Evolutionary conservation across 352 stramenopile species (phyloP), one percentile per base, ranked within the genome.

Genomic region (Thraustochytrium striatum): DNA sequence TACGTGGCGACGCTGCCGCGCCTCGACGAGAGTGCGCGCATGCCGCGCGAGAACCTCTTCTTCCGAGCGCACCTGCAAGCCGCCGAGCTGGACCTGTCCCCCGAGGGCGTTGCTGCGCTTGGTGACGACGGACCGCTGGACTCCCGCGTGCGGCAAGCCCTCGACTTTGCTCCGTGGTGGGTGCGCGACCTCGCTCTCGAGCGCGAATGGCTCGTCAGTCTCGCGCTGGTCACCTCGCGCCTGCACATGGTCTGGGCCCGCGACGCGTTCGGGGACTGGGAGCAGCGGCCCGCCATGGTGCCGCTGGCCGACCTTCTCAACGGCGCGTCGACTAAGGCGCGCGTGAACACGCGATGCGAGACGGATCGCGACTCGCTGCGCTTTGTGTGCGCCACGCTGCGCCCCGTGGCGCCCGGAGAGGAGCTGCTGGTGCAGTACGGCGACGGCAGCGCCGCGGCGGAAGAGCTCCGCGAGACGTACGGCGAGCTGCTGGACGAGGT

Each of bases 271-370:
- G 65, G 65, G 5, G 65, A 75, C 47, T 75, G 65, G 65, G 65
- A 62, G 36, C 2, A 33, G 39, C 25, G 21, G 0, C 25, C 41
- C 13, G 65, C 65, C 0, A 11, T 75, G n/a, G 65, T 75, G 16
- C 65, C 65, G 43, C n/a, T 75, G 11, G 65, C 65, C 16, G 65
- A 75, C 52, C 50, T 75, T 8, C 43, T 75, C 44, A 75, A 75
- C 65, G 62, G 25, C 28, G 25, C 47, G 11, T 21, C 62, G 32
- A 30, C 21, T 25, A 43, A 43, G 13, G 9, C 7, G 41, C 3
- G 8, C 2, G 65, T 43, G 11, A 70, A 72, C 35, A 43, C 68
- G 25, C 19, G 9, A 9, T 75, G 65, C 65, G 65, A 75, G 30
- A 75, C 65, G 21, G 7, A 43, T 0, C 44, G 52, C 21, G 11